These are phyloP conservation scores for Globisporangium rhizosaccharum DNA, from an alignment of 352 stramenopile genomes.

Conservation along the genomic window DNA sequence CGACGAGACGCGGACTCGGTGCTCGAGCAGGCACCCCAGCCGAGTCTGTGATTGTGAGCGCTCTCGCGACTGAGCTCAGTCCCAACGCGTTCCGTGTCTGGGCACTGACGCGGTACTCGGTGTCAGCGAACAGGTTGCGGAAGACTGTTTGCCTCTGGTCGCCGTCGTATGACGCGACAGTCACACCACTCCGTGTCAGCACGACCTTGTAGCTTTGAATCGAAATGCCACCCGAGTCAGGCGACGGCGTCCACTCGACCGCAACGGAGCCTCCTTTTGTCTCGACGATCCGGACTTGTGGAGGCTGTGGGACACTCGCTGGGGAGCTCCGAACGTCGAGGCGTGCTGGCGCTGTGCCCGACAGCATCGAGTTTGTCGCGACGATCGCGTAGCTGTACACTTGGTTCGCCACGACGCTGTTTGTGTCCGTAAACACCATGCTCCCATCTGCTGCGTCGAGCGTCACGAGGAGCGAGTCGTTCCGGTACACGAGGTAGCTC, in stretches of 20 bases:
- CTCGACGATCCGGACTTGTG: conserved; percentile 13
- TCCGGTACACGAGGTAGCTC: conserved; percentile 35
- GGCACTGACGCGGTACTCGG: conserved; percentile 23
- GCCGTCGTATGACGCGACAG: conserved; percentile 20
- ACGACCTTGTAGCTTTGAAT: conserved; percentile 18
- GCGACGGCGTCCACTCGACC: conserved; percentile 16
- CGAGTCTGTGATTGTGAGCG: conserved; percentile 16
- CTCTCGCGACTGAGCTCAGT: conserved; percentile 5
- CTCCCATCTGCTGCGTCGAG: conserved; percentile 2
- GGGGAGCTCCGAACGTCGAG: conserved; percentile 17
- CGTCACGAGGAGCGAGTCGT: conserved; percentile 15
- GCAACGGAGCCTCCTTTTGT: conserved; percentile 24
- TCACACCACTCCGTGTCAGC: conserved; percentile 4
- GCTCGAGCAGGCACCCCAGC: conserved; percentile 24
- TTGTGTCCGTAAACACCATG: conserved; percentile 24
- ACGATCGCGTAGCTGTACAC: conserved; percentile 40
- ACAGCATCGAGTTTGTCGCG: conserved; percentile 21
- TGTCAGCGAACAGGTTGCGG: conserved; percentile 25
- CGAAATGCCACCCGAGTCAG: conserved; percentile 28
- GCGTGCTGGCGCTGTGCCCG: not conserved
- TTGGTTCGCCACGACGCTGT: conserved; percentile 17
- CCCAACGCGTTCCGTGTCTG: conserved; percentile 25
- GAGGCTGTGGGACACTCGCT: conserved; percentile 15
- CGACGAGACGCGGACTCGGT: conserved; percentile 13
- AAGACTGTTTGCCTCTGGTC: conserved; percentile 12